Base-by-base conservation (phyloP, 78 protist species). In the Pigoraptor vietnamica region DNA sequence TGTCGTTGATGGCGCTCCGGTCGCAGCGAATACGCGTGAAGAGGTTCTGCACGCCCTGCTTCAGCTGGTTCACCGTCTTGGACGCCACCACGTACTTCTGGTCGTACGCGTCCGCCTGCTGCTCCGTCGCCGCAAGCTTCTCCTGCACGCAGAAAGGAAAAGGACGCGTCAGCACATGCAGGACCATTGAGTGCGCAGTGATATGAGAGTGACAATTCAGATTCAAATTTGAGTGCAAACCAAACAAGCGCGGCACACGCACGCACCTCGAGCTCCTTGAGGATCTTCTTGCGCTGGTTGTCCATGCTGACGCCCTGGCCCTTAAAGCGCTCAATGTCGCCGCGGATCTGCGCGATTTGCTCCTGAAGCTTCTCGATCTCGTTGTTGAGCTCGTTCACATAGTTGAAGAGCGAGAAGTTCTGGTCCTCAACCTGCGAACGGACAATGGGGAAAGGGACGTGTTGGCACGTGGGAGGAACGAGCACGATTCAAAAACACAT, bases 351-450 rank as follows among this genome's bases (percentile, higher is more conserved):
- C 2, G 48, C 88, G 6, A 91, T 83, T 93, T 91, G 92, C 87
- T 93, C 95, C 92, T 94, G 93, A 0, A 92, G 91, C 87, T 83
- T 88, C 87, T 94, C 97, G 35, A 90, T 38, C 39, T 96, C 97
- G 87, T 40, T 38, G 86, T 91, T 87, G 90, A 96, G 97, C 86
- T 94, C 96, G 92, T 94, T 94, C 89, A 94, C 95, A 37, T 89
- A 94, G 92, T 93, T 94, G 93, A 93, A 96, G 36, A 93, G 92
- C 55, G 95, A 91, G 87, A 94, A 93, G 91, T 96, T 96, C 35
- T 86, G 92, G 90, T 96, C 98, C 94, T 97, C 98, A 9, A 92
- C 67, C 67, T 48, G 67, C 67, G 67, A 48, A 21, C 29, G 86
- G 0, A 91, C 89, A 40, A 93, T 87, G 91, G 93, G 94, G 9